A percentile compares a stretch with the other conserved stretches of the same genome.
Evolutionary conservation across 208 protist genomes (phyloP).

Genomic region (Kentomonas sorsogonicus): DNA sequence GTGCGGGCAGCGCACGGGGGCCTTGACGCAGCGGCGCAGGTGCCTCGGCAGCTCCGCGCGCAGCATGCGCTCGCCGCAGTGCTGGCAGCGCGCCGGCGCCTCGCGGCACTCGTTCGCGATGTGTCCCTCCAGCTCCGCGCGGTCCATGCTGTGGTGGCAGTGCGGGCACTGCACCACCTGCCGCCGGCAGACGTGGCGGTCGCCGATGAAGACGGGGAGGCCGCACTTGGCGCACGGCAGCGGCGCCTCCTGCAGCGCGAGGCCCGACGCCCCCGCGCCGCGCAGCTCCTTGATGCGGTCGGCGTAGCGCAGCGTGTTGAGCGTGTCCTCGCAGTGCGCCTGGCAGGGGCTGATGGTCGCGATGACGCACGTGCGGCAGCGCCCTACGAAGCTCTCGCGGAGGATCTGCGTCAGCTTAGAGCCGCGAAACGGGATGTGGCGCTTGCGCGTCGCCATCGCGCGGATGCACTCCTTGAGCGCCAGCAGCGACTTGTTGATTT

Average conservation of each 20-base stretch:
- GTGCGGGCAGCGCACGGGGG: slow-evolving; percentile 48
- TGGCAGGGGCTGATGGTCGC: slow-evolving; percentile 89
- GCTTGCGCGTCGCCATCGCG: slow-evolving; percentile 85
- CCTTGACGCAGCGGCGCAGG: slow-evolving; percentile 41
- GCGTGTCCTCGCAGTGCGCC: slow-evolving; percentile 90
- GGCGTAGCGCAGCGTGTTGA: slow-evolving; percentile 97
- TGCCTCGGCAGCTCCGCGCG: slow-evolving; percentile 45
- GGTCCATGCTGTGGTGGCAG: slow-evolving; percentile 64
- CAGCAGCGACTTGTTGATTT: slow-evolving; percentile 97
- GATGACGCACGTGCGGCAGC: slow-evolving; percentile 91
- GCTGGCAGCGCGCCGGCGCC: slow-evolving; percentile 45
- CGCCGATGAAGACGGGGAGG: slow-evolving; percentile 58
- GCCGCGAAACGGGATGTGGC: slow-evolving; percentile 94
- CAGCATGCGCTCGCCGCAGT: slow-evolving; percentile 71
- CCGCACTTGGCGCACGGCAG: slow-evolving; percentile 63
- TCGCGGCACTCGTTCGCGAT: slow-evolving; percentile 65
- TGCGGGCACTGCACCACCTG: slow-evolving; percentile 53
- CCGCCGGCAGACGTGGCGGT: slow-evolving; percentile 66
- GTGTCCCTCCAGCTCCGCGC: slow-evolving; percentile 61
- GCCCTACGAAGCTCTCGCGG: slow-evolving; percentile 93
- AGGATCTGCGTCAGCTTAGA: slow-evolving; percentile 95
- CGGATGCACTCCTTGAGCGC: slow-evolving; percentile 98
- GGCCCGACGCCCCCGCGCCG: slow-evolving; percentile 11
- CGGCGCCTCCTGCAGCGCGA: slow-evolving; percentile 28
- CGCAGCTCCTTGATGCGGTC: slow-evolving; percentile 91